These are phyloP conservation scores for Flaveria bidentis DNA, from an alignment of 129 eudicot genomes.

Conservation along the genomic window DNA sequence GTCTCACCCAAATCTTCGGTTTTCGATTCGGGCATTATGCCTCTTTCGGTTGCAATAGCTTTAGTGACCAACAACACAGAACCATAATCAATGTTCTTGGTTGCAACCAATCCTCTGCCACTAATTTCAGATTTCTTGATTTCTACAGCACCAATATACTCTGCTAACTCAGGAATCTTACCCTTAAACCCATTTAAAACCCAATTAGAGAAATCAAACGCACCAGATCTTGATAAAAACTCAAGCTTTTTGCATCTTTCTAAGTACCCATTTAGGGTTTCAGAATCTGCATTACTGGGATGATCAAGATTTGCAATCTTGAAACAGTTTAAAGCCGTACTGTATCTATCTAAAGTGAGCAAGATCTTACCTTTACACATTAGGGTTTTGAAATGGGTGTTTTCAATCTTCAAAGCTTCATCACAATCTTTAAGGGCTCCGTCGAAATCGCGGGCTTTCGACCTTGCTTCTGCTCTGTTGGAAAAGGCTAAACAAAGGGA, in stretches of 20 bases:
- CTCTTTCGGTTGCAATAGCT: conserved; percentile 81
- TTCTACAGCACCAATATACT: conserved; percentile 74
- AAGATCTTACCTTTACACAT: conserved; percentile 83
- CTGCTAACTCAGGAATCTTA: conserved; percentile 70
- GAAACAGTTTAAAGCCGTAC: conserved; percentile 65
- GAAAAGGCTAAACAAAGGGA: conserved; percentile 84
- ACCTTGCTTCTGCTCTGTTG: conserved; percentile 79
- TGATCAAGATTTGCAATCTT: conserved; percentile 59
- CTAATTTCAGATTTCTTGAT: conserved; percentile 82
- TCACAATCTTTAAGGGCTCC: conserved; percentile 74
- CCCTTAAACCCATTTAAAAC: conserved; percentile 61
- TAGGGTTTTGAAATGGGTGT: conserved; percentile 72
- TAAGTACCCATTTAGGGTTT: conserved; percentile 58
- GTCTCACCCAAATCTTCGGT: conserved; percentile 47
- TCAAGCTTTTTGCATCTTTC: conserved; percentile 77
- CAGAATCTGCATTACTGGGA: conserved; percentile 46
- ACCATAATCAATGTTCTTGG: conserved; percentile 73
- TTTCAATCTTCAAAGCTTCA: conserved; percentile 65
- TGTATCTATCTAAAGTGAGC: conserved; percentile 57
- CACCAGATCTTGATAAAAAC: conserved; percentile 66
- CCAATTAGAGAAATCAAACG: conserved; percentile 80
- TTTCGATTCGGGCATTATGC: conserved; percentile 58
- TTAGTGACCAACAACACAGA: conserved; percentile 68
- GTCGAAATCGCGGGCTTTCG: conserved; percentile 42
- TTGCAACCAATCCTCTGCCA: conserved; percentile 77